Base-by-base conservation (phyloP, 192 early-diverging fungal genomes). In the Neocallimastix lanati region DNA sequence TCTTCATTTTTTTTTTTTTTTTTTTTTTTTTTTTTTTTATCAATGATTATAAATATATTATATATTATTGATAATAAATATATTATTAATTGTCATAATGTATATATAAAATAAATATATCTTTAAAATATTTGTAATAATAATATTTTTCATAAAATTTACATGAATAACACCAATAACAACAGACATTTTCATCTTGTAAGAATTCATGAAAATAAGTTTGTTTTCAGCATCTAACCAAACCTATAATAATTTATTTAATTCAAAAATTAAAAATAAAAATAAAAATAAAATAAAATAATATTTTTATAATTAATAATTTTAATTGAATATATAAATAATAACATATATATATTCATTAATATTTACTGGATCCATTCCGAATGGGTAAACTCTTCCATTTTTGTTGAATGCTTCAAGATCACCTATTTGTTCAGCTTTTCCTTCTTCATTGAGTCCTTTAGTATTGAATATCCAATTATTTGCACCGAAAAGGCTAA, bases 111-210 rank as follows among this genome's bases (percentile, higher is more conserved):
- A n/a, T n/a, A n/a, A n/a, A n/a, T n/a, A n/a, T n/a, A n/a, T n/a
- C n/a, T n/a, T n/a, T n/a, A n/a, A n/a, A n/a, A n/a, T n/a, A n/a
- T n/a, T n/a, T n/a, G n/a, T n/a, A n/a, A n/a, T n/a, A n/a, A n/a
- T n/a, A n/a, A n/a, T n/a, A n/a, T n/a, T n/a, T n/a, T n/a, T n/a
- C n/a, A n/a, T n/a, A 4, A 67, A 11, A 25, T 4, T 67, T 67
- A 67, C 50, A 67, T 67, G 98, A 81, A 98, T 89, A 28, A 98
- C 95, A 80, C 98, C 98, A 28, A 99, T 79, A 77, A 99, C 89
- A 82, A 99, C 92, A 12, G 96, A 93, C 93, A 95, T 94, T 85
- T 99, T 99, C 98, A 99, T 99, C 89, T 99, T 99, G 90, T 99
- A 99, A 78, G 97, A 97, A 87, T 99, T 99, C 77, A 92, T 90